Evolutionary conservation across 2,329 filamentous ascomycete species (phyloP).

Genomic region (Lasiodiplodia gonubiensis): DNA sequence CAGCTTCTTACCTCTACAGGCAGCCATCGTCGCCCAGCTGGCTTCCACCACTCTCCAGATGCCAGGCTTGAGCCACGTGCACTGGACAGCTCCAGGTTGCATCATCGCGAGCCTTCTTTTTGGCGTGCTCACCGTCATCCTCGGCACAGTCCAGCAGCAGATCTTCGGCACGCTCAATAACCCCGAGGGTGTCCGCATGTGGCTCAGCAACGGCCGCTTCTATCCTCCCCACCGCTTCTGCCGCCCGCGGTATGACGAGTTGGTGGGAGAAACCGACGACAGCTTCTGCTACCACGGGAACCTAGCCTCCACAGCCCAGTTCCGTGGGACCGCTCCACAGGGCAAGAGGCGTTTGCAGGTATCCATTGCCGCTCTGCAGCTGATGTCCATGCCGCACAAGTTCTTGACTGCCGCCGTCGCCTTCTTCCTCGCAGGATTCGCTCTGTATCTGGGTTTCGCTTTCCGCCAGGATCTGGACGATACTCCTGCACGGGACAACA

Average conservation of each 20-base stretch:
- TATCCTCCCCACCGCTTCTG: conserved; percentile 9
- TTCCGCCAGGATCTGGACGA: conserved; percentile 23
- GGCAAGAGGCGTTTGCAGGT: conserved; percentile 2
- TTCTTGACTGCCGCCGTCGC: conserved; percentile 9
- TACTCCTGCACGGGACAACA: conserved; percentile 13
- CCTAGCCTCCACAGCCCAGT: not conserved
- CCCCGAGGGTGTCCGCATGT: conserved; percentile 20
- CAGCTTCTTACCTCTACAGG: not conserved
- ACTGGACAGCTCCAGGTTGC: conserved; percentile 10
- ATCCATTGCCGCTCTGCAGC: conserved; percentile 19
- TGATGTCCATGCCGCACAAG: conserved; percentile 15
- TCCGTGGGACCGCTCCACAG: not conserved
- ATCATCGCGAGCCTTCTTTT: conserved; percentile 21
- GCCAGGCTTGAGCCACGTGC: conserved; percentile 14
- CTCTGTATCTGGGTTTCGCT: conserved; percentile 14
- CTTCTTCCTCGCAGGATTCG: conserved; percentile 16
- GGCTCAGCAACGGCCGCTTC: conserved; percentile 23
- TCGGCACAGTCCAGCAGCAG: conserved; percentile 16
- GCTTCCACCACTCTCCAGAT: conserved; percentile 20
- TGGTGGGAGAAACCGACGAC: not conserved
- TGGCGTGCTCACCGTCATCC: conserved; percentile 22
- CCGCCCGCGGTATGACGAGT: conserved; percentile 6
- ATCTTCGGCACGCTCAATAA: conserved; percentile 15
- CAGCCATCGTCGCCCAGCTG: conserved; percentile 19
- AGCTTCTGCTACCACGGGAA: not conserved